phyloP scores from a whole-genome alignment of 345 rosid species.

The Eucalyptus marginata region DNA sequence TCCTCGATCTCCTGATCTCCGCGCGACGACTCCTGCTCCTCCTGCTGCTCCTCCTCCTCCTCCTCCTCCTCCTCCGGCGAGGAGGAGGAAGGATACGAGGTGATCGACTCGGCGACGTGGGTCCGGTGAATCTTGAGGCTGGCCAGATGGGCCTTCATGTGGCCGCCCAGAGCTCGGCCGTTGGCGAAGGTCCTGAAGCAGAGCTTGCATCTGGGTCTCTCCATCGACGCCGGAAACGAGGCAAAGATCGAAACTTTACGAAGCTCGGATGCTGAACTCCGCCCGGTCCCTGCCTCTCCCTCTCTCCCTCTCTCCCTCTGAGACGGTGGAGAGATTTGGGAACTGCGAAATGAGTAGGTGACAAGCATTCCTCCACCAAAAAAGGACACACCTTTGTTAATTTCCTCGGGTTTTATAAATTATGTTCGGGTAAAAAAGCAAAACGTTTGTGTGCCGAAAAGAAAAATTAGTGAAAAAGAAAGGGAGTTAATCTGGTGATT shows the following conservation, averaged over 20 bases:
- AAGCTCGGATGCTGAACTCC: not conserved
- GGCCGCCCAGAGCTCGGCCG: constrained; percentile 94
- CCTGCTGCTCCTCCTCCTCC: not conserved
- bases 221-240: constrained; percentile 23
- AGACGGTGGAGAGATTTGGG: constrained; percentile 12
- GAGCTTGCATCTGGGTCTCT: constrained; percentile 75
- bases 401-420: not conserved
- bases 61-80: constrained; percentile 19
- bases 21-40: not conserved
- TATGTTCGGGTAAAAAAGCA: not conserved
- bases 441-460: not conserved
- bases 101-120: constrained; percentile 6
- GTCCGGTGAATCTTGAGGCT: constrained; percentile 12
- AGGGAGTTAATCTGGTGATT: not conserved
- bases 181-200: constrained; percentile 65
- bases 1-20: not conserved
- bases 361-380: constrained; percentile 89
- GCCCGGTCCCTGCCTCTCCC: not conserved
- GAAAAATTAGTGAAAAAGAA: not conserved
- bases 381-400: constrained; percentile 1
- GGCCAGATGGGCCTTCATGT: constrained; percentile 90
- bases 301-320: not conserved
- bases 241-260: not conserved
- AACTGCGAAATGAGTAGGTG: constrained; percentile 90
- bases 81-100: constrained; percentile 36